These are phyloP conservation scores for Citrus cavaleriei DNA, from an alignment of 345 rosid genomes.

Conservation along the genomic window DNA sequence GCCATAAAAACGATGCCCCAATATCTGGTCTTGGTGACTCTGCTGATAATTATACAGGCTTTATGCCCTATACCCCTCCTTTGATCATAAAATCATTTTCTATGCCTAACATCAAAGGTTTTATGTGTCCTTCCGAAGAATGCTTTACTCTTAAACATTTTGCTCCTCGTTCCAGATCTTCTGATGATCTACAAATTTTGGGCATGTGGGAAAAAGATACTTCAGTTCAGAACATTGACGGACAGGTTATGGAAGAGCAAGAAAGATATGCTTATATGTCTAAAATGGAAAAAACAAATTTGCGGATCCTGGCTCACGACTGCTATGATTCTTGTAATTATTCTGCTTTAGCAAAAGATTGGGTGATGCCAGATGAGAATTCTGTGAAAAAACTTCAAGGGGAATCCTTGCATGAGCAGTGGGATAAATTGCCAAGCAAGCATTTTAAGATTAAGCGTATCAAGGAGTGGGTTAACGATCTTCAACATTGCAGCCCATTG, in stretches of 20 bases:
- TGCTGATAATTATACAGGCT: constrained; percentile 37
- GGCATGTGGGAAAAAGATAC: constrained; percentile 32
- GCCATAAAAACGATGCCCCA: constrained; percentile 37
- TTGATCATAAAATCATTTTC: constrained; percentile 53
- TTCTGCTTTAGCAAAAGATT: constrained; percentile 58
- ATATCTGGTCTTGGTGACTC: constrained; percentile 41
- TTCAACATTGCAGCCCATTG: constrained; percentile 53
- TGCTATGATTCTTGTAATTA: constrained; percentile 48
- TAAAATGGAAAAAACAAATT: constrained; percentile 28
- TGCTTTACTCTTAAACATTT: constrained; percentile 29
- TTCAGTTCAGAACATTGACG: constrained; percentile 33
- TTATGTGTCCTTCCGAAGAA: constrained; percentile 25
- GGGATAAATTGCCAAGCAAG: constrained; percentile 44
- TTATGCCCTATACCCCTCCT: constrained; percentile 33
- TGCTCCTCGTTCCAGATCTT: constrained; percentile 49
- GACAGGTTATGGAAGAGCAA: constrained; percentile 21
- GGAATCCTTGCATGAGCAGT: constrained; percentile 36
- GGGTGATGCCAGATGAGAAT: constrained; percentile 72
- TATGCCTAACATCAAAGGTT: constrained; percentile 42
- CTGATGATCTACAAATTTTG: constrained; percentile 47
- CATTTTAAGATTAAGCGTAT: constrained; percentile 76
- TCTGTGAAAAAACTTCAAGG: constrained; percentile 31
- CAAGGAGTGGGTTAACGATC: constrained; percentile 82
- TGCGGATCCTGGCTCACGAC: constrained; percentile 41
- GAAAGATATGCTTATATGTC: constrained; percentile 26